These are phyloP conservation scores for Penicillium oxalicum DNA, from an alignment of 2,329 filamentous ascomycete species.

Conservation along the genomic window DNA sequence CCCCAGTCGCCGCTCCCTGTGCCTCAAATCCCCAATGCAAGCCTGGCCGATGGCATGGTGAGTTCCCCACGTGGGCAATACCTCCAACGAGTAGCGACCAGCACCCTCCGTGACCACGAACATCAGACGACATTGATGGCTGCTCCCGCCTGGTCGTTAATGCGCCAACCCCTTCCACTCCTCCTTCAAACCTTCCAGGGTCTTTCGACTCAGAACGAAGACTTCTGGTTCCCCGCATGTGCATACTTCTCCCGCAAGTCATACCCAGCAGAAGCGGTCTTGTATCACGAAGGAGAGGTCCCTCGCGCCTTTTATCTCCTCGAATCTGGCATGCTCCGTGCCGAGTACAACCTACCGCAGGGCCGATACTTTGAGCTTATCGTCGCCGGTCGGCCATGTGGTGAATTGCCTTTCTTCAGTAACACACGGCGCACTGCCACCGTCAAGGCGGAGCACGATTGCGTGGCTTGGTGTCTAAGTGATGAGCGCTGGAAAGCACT, in stretches of 20 bases:
- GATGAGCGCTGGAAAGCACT: slow-evolving; percentile 64
- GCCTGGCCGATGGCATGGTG: slow-evolving; percentile 48
- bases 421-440: slow-evolving; percentile 83
- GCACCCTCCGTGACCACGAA: slow-evolving; percentile 58
- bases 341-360: slow-evolving; percentile 86
- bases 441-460: slow-evolving; percentile 74
- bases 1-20: slow-evolving; percentile 26
- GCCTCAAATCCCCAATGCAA: slow-evolving; percentile 9
- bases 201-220: slow-evolving; percentile 76
- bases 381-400: slow-evolving; percentile 88
- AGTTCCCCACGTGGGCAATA: slow-evolving; percentile 77
- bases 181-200: slow-evolving; percentile 95
- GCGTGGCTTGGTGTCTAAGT: slow-evolving; percentile 76
- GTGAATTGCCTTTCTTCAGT: slow-evolving; percentile 92
- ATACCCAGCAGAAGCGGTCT: slow-evolving; percentile 61
- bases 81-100: slow-evolving; percentile 70
- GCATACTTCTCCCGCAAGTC: slow-evolving; percentile 68
- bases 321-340: slow-evolving; percentile 80
- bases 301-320: slow-evolving; percentile 85
- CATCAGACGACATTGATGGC: slow-evolving; percentile 50
- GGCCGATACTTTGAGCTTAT: slow-evolving; percentile 87
- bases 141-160: slow-evolving; percentile 69
- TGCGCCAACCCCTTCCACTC: slow-evolving; percentile 83
- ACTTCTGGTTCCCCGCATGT: slow-evolving; percentile 84
- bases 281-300: slow-evolving; percentile 71